Evolutionary conservation across 148 eudicot genomes (phyloP), one percentile per base, ranked within the genome.

Genomic region (Simmondsia chinensis): DNA sequence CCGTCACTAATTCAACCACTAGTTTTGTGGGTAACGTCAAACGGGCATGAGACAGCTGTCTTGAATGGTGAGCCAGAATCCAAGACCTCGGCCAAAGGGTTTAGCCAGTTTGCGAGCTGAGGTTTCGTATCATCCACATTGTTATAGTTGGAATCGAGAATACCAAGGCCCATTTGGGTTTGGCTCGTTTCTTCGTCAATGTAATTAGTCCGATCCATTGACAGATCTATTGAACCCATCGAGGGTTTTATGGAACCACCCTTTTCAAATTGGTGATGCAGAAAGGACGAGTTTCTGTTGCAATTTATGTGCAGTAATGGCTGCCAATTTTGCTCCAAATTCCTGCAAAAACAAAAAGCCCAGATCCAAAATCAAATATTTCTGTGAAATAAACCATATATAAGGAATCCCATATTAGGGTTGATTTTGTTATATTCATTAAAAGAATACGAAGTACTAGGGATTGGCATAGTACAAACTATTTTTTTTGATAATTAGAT

Each of bases 41-140:
- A 66, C 6, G 83, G 83, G 1, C 83, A 76, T 17, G 82, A 72
- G 6, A 59, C 67, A 0, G 59, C 54, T 1, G 67, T 75, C 4
- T 60, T 64, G n/a, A n/a, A n/a, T n/a, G n/a, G 10, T 28, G 35
- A 15, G 32, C 58, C 50, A 1, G 74, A 66, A 17, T 63, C 37
- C 5, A 85, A 46, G 14, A 56, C 88, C 65, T 85, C 95, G n/a
- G 85, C 95, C 20, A 85, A 50, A 9, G 95, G 95, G n/a, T 89
- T 89, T n/a, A n/a, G n/a, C n/a, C n/a, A n/a, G n/a, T n/a, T n/a
- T n/a, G 23, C 95, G 89, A 0, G 66, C 68, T 24, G 69, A 43
- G 7, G 60, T 31, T n/a, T 64, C 45, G 3, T 66, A 47, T 20
- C 57, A 14, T 11, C 55, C 59, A 62, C 72, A 68, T 22, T 33